Base-by-base conservation (phyloP, 1,284 basidiomycete genomes). In the Rhodotorula sp. region DNA sequence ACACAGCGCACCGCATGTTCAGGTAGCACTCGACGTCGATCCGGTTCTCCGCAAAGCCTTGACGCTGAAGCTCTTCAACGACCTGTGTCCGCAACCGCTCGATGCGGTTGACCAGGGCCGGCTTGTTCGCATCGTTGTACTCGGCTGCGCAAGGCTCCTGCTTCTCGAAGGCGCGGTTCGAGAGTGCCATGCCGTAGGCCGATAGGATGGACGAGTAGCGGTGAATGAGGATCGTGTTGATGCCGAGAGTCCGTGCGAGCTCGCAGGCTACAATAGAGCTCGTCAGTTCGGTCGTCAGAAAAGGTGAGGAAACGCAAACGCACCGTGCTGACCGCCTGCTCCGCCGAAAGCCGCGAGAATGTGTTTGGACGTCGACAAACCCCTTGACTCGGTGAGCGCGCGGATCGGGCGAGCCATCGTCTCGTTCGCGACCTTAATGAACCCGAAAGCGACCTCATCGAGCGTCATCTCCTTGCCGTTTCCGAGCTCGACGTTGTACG, bases 361-460 rank as follows among this genome's bases (percentile, higher is more conserved):
- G 67, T 70, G 76, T 53, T 66, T 72, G 2, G 67, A 44, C 1
- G 75, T 73, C 4, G 67, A 55, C 62, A 70, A 74, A 0, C 76
- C 76, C 40, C 72, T 58, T 13, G 72, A 69, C 60, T 77, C 76
- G 9, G 76, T 77, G 34, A 77, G 51, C 7, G 75, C 58, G 4
- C 75, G 73, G 24, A 77, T 68, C 24, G 74, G 74, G 10, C 67
- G 58, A 13, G 64, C 63, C 73, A 77, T 77, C 11, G 58, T 55
- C 61, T 71, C 70, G 58, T 68, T 68, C 24, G 67, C 67, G 48
- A 68, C 67, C 54, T 63, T 55, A 82, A 94, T 89, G 79, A 93
- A 94, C 61, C 75, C 92, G 75, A 91, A 92, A 15, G 92, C 89
- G 46, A 97, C 87, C 79, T 97, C 91, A 78, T 97, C 94, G 40